A percentile compares a stretch with the other conserved stretches of the same genome.
Conservation (phyloP, 2,329 filamentous ascomycete genomes). For the Macroventuria anomochaeta region DNA sequence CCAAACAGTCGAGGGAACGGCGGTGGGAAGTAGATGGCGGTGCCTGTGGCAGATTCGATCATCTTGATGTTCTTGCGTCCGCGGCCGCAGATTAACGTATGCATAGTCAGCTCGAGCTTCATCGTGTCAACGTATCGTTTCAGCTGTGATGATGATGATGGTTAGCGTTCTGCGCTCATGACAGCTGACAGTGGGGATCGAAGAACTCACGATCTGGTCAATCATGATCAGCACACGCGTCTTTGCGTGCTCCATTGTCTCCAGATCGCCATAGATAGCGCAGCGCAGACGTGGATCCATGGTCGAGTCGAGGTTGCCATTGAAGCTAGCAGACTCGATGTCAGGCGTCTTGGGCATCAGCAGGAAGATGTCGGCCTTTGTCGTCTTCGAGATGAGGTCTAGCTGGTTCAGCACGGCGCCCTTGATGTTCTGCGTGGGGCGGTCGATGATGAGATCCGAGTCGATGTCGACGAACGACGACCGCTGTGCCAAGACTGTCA, state of each 20-base stretch:
- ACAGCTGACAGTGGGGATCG: slow-evolving; percentile 25
- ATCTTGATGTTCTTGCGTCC: slow-evolving; percentile 97
- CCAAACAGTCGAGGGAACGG: slow-evolving; percentile 91
- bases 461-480: slow-evolving; percentile 94
- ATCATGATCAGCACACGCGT: slow-evolving; percentile 96
- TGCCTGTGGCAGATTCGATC: slow-evolving; percentile 93
- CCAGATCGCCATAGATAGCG: slow-evolving; percentile 92
- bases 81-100: slow-evolving; percentile 90
- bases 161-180: slow-evolving; percentile 47
- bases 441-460: slow-evolving; percentile 85
- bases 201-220: slow-evolving; percentile 77
- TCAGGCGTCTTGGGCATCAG: slow-evolving; percentile 85
- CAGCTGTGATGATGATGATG: slow-evolving; percentile 58
- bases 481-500: slow-evolving; percentile 63
- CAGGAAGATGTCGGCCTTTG: slow-evolving; percentile 95
- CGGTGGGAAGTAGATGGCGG: slow-evolving; percentile 96
- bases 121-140: slow-evolving; percentile 77
- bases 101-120: slow-evolving; percentile 83
- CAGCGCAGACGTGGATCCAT: slow-evolving; percentile 89
- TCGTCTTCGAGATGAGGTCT: slow-evolving; percentile 84
- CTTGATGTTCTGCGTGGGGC: slow-evolving; percentile 70
- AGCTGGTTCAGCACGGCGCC: slow-evolving; percentile 81
- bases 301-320: slow-evolving; percentile 76
- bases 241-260: slow-evolving; percentile 96
- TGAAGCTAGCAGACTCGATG: slow-evolving; percentile 77